phyloP scores from a whole-genome alignment of 2,329 filamentous ascomycete species.

The Trichoderma breve region DNA sequence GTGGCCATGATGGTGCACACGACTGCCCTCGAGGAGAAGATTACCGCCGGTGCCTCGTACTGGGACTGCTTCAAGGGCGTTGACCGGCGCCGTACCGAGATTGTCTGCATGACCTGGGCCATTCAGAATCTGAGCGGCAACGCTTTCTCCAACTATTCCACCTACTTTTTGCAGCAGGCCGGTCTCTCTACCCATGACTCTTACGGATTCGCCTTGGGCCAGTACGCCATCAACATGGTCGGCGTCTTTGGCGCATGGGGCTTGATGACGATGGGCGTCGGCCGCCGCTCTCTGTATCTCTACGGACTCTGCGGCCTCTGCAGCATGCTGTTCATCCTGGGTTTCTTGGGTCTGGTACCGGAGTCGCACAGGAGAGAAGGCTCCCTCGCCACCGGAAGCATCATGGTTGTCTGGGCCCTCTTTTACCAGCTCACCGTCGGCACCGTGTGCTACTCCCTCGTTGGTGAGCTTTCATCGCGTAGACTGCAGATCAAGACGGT shows the following conservation, averaged over 20 bases:
- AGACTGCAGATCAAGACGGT: conserved; percentile 89
- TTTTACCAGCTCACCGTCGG: conserved; percentile 85
- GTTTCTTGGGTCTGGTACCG: conserved; percentile 76
- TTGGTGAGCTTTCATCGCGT: conserved; percentile 78
- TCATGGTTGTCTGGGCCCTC: conserved; percentile 81
- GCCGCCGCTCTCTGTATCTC: conserved; percentile 73
- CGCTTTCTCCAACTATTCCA: conserved; percentile 64
- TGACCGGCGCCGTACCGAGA: conserved; percentile 73
- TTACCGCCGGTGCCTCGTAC: conserved; percentile 72
- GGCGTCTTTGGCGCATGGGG: conserved; percentile 81
- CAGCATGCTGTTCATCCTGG: conserved; percentile 76
- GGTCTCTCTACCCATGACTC: conserved; percentile 52
- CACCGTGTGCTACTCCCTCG: conserved; percentile 85
- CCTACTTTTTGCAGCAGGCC: conserved; percentile 61
- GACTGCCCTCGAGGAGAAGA: conserved; percentile 73
- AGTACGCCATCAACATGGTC: conserved; percentile 71
- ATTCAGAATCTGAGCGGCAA: conserved; percentile 64
- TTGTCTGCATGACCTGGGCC: conserved; percentile 63
- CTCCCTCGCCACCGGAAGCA: conserved; percentile 75
- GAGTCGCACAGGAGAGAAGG: conserved; percentile 55
- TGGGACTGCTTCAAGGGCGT: conserved; percentile 80
- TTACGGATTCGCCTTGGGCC: conserved; percentile 61
- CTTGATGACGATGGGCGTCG: conserved; percentile 71
- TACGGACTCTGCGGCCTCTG: conserved; percentile 72
- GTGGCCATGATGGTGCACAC: conserved; percentile 93